phyloP scores from a whole-genome alignment of 768 basidiomycete genomes.

The Pholiota microspora region DNA sequence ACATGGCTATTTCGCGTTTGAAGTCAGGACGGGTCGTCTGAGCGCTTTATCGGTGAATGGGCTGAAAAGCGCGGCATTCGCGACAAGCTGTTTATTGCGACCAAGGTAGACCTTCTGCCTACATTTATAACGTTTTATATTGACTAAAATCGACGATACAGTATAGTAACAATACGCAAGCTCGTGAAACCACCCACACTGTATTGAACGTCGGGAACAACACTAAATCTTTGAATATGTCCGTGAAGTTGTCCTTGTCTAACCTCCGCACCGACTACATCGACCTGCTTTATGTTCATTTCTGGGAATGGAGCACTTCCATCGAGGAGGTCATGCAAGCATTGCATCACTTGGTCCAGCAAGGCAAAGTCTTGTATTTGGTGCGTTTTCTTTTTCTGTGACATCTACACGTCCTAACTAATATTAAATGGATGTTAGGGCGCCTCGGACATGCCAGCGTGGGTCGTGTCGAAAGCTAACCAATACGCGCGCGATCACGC shows the following conservation, averaged over 20 bases:
- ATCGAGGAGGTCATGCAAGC: constrained; percentile 57
- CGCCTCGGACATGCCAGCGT: constrained; percentile 42
- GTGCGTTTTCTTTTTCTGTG: background rate
- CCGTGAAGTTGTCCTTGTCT: constrained; percentile 40
- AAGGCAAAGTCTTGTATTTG: constrained; percentile 52
- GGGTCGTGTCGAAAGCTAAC: constrained; percentile 47
- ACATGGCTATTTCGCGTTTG: too few relatives aligned
- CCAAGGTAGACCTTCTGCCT: constrained; percentile 30
- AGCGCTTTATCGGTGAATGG: constrained; percentile 49
- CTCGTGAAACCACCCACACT: constrained; percentile 14
- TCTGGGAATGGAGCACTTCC: constrained; percentile 50
- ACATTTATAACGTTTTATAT: background rate
- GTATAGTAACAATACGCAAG: background rate
- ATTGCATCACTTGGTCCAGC: constrained; percentile 47
- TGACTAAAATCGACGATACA: background rate
- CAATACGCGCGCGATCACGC: constrained; percentile 48
- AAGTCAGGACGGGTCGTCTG: background rate
- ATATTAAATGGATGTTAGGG: constrained; percentile 27
- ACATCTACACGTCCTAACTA: background rate
- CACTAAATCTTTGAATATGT: constrained; percentile 31
- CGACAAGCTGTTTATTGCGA: constrained; percentile 47
- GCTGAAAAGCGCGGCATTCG: constrained; percentile 41
- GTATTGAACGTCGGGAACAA: constrained; percentile 46
- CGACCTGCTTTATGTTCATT: constrained; percentile 45
- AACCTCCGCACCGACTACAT: constrained; percentile 44